Conservation (phyloP, 1,284 basidiomycete genomes). For the Xerocomus tenax region DNA sequence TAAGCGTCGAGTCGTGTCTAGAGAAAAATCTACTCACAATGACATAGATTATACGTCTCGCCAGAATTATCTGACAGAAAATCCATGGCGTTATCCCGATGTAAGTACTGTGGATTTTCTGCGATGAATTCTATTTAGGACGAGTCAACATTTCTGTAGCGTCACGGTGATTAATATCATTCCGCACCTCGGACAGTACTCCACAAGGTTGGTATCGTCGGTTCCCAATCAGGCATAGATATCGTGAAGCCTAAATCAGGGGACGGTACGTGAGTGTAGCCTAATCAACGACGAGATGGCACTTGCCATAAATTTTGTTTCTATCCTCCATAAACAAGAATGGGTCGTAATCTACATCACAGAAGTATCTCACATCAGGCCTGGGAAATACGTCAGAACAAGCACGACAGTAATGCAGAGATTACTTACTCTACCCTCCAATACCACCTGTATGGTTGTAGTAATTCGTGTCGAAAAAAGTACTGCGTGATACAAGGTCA, state of each 20-base stretch:
- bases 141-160: background rate
- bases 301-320: conserved; percentile 61
- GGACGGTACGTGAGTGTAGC: background rate
- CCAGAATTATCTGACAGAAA: conserved; percentile 72
- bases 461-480: conserved; percentile 69
- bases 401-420: conserved; percentile 6
- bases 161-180: background rate
- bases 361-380: conserved; percentile 69
- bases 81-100: conserved; percentile 61
- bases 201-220: conserved; percentile 77
- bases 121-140: conserved; percentile 53
- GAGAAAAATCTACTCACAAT: conserved; percentile 46
- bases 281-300: background rate
- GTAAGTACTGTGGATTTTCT: conserved; percentile 58
- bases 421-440: conserved; percentile 61
- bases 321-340: conserved; percentile 73
- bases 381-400: conserved; percentile 28
- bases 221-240: conserved; percentile 67
- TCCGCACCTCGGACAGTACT: conserved; percentile 50
- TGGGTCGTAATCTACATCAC: conserved; percentile 71
- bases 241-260: conserved; percentile 59
- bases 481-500: conserved; percentile 38
- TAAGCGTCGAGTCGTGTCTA: background rate
- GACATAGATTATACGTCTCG: conserved; percentile 69
- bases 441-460: conserved; percentile 72